Conservation (phyloP, 371 early-diverging fungal genomes). For the Syncephalastrum contaminatum region DNA sequence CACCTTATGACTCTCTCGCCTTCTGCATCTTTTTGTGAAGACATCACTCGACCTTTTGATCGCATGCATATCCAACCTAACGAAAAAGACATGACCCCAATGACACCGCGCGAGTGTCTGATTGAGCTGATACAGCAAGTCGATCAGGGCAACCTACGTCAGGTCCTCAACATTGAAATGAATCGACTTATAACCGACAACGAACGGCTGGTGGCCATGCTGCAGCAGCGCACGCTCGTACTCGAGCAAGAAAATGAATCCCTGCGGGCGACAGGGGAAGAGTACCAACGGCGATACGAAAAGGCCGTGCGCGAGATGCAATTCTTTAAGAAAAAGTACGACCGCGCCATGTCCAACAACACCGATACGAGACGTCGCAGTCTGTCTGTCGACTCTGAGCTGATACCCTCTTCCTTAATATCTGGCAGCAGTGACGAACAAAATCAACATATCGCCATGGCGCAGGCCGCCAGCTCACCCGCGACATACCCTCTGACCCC, state of each 20-base stretch:
- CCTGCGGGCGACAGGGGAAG: slow-evolving; percentile 17
- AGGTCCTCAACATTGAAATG: slow-evolving; percentile 27
- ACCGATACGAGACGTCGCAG: slow-evolving; percentile 21
- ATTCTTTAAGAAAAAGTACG: slow-evolving; percentile 43
- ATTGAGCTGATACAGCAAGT: slow-evolving; percentile 19
- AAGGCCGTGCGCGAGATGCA: slow-evolving; percentile 53
- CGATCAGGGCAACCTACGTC: slow-evolving; percentile 18
- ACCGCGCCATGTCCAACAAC: slow-evolving; percentile 22
- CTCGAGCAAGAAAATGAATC: slow-evolving; percentile 36
- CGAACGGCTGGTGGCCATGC: slow-evolving; percentile 26
- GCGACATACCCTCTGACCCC: slow-evolving; percentile 23
- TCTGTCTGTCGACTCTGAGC: slow-evolving; percentile 27
- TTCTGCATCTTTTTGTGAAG: slow-evolving; percentile 7
- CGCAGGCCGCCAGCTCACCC: slow-evolving; percentile 1
- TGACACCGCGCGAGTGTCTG: slow-evolving; percentile 13
- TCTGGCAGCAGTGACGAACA: too few species aligned
- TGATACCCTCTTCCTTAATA: too few species aligned
- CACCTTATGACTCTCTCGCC: background rate
- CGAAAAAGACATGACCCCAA: slow-evolving; percentile 8
- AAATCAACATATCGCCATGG: slow-evolving; percentile 1
- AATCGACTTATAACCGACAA: slow-evolving; percentile 30
- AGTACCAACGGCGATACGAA: slow-evolving; percentile 36
- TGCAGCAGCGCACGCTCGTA: slow-evolving; percentile 34
- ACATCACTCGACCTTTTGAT: slow-evolving; percentile 7
- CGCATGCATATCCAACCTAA: slow-evolving; percentile 7